These are phyloP conservation scores for thale cress (Arabidopsis thaliana) DNA, from an alignment of 345 rosid genomes.

Conservation along the genomic window DNA sequence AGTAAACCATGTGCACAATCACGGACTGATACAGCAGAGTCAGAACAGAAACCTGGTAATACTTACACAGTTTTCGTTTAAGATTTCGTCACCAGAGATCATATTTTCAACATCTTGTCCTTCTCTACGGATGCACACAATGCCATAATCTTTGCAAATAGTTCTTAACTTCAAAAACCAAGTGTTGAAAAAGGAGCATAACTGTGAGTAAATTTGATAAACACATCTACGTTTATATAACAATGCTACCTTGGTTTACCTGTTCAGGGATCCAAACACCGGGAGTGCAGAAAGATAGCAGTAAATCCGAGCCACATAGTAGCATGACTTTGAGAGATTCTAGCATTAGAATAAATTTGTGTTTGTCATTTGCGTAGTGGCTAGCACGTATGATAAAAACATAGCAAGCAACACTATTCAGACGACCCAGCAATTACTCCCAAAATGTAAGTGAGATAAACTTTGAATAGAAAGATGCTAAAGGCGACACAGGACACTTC, in stretches of 20 bases:
- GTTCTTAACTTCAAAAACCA: conserved; percentile 55
- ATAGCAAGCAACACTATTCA: no score
- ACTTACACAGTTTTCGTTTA: conserved; percentile 59
- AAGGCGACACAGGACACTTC: background rate
- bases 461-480: background rate
- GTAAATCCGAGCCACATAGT: conserved; percentile 91
- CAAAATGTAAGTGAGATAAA: background rate
- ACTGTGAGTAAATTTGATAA: no score
- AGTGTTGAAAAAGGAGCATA: background rate
- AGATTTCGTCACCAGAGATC: conserved; percentile 54
- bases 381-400: background rate
- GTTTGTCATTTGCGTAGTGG: conserved; percentile 8
- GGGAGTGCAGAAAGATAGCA: conserved; percentile 75
- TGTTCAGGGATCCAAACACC: conserved; percentile 90
- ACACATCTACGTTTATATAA: background rate
- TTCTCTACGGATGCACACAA: conserved; percentile 86
- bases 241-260: conserved; percentile 44
- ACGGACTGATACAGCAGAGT: background rate
- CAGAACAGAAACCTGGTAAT: background rate
- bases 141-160: conserved; percentile 78
- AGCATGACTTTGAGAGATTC: conserved; percentile 81
- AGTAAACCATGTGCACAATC: no score
- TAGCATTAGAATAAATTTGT: conserved; percentile 38
- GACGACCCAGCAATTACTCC: conserved; percentile 2
- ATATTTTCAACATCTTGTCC: conserved; percentile 73